phyloP scores from a whole-genome alignment of 1,284 basidiomycete species.

The Trametes pubescens region DNA sequence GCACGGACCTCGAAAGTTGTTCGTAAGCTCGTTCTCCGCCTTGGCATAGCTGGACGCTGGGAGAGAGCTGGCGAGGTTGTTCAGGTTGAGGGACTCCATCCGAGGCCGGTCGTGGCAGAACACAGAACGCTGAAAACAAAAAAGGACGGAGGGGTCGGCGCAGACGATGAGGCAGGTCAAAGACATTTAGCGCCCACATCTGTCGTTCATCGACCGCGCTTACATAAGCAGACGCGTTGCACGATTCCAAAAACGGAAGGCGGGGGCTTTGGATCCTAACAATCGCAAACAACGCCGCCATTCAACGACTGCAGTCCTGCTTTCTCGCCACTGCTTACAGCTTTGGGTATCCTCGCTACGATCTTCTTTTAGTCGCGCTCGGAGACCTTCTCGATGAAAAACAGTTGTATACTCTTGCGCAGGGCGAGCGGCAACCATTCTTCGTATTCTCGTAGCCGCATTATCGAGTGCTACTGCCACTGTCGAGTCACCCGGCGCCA shows the following conservation, averaged over 20 bases:
- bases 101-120: constrained; percentile 1
- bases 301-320: background rate
- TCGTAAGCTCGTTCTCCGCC: constrained; percentile 79
- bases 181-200: constrained; percentile 9
- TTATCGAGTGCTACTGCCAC: no score
- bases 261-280: constrained; percentile 31
- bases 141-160: background rate
- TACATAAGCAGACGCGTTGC: constrained; percentile 25
- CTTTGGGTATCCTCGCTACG: no score
- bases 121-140: constrained; percentile 6
- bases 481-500: no score
- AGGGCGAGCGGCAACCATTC: no score
- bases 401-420: no score
- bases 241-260: constrained; percentile 15
- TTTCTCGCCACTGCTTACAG: background rate
- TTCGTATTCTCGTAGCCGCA: no score
- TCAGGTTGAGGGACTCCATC: constrained; percentile 78
- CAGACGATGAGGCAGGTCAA: constrained; percentile 9
- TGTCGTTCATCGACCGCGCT: constrained; percentile 12
- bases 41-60: constrained; percentile 66
- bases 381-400: no score
- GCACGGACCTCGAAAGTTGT: constrained; percentile 76
- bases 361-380: no score
- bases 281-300: constrained; percentile 20
- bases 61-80: constrained; percentile 76